Base-by-base conservation (phyloP, 192 early-diverging fungal species). In the Gonapodya prolifera region DNA sequence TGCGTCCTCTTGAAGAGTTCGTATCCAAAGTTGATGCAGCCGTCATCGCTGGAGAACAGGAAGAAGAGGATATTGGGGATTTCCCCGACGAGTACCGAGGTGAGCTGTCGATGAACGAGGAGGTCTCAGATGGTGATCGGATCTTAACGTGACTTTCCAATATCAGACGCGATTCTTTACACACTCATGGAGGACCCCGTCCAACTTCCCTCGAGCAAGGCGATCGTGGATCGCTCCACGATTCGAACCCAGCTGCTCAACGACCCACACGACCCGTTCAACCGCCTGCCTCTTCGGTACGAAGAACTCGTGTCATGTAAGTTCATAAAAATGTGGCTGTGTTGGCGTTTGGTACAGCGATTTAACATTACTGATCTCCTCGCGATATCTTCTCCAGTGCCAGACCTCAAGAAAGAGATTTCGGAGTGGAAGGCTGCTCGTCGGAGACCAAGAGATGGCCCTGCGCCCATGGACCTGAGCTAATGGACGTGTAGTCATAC, bases 131-230 rank as follows among this genome's bases (percentile, higher is more conserved):
- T n/a, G n/a, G n/a, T n/a, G 77, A 97, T 30, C 79, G 81, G 0
- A 70, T 76, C 28, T 95, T 99, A 84, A 90, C 94, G 0, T 81
- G n/a, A 17, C 34, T 34, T 70, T 23, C n/a, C 28, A 34, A 0
- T 30, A 23, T 34, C 78, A 89, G 94, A 96, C 83, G 95, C 94
- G 8, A 75, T 98, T 34, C 78, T 96, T 77, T 93, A 83, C n/a
- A 86, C 88, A 13, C 85, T 97, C 69, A 98, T 99, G 91, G 90
- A 92, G 69, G 94, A 99, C 79, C 97, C 97, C 1, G 97, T 99
- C 34, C 84, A 92, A 0, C 79, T 99, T 33, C 97, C 97, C 2
- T 91, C 91, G 0, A 95, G 94, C 0, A 87, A 86, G 61, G 84
- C 84, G 0, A 89, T 91, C 23, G 89, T 99, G 78, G 97, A 99